Evolutionary conservation across 305 asterid species (phyloP).

Genomic region (Caryopteris hybrid): DNA sequence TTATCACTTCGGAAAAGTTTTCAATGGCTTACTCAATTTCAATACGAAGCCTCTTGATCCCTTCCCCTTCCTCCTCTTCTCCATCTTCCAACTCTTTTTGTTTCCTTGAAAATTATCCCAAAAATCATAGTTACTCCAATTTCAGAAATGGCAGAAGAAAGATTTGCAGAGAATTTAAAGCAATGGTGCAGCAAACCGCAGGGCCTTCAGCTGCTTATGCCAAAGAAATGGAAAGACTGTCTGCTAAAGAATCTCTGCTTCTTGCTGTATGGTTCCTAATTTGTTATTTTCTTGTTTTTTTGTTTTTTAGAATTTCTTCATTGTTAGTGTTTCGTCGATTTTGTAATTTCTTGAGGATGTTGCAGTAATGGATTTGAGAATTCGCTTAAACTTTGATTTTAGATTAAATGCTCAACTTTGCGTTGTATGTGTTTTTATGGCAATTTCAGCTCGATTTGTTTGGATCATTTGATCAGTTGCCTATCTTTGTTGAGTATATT

Average conservation of each 20-base stretch:
- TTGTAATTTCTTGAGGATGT: background rate
- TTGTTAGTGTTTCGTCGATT: background rate
- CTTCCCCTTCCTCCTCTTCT: conserved; percentile 5
- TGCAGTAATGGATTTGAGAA: no score
- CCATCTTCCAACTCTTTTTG: background rate
- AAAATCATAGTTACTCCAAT: conserved; percentile 8
- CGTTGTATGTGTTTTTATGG: background rate
- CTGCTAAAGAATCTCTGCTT: conserved; percentile 87
- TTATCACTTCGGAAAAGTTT: background rate
- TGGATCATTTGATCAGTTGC: background rate
- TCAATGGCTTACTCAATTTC: conserved; percentile 37
- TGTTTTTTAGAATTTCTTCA: background rate
- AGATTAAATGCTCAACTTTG: background rate
- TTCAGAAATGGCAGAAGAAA: conserved; percentile 18
- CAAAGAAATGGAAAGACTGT: conserved; percentile 76
- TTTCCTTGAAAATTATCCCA: conserved; percentile 17
- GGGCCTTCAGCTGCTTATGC: conserved; percentile 80
- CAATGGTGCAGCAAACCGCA: conserved; percentile 59
- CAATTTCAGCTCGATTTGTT: background rate
- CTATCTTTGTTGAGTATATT: no score
- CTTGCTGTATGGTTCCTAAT: conserved; percentile 43
- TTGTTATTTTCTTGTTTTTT: background rate
- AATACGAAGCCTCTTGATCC: conserved; percentile 20
- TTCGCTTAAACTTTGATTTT: background rate
- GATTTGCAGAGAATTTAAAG: conserved; percentile 21